Evolutionary conservation across 805 yeast genomes (phyloP), one percentile per base, ranked within the genome.

Genomic region (Huiozyma sinensis): DNA sequence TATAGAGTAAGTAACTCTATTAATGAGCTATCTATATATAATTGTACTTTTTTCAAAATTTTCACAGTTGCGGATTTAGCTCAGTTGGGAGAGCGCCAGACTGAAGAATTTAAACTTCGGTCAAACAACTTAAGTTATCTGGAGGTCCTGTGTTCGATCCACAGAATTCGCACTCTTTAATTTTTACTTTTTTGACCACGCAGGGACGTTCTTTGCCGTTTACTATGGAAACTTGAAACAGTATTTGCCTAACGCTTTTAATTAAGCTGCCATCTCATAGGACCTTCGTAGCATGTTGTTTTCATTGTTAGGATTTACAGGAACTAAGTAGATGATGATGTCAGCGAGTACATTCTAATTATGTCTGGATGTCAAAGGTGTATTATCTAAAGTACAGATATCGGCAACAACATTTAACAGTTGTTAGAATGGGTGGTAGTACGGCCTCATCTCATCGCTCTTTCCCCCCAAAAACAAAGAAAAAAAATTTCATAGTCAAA

Each of bases 61-160:
- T 13, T 11, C 28, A 28, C 34, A 28, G 43, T 31, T 38, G 68
- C 69, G 66, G 67, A 56, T 64, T 64, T 65, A 64, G 69, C 69
- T 64, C 68, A 65, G 68, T 60, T 58, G 68, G 68, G 68, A 65
- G 68, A 64, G 69, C 68, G 68, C 64, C 67, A 64, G 68, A 64
- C 68, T 63, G 67, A 64, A 65, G 66, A 53, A 24, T 40, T 42
- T 44, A 50, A 44, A 54, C 58, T 54, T 54, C 53, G 52, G 58
- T 52, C 54, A 41, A 41, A 28, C 42, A 50, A 17, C 24, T 17
- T 17, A 41, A 24, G 52, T 38, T 33, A 60, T 64, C 68, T 79
- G 84, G 75, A 81, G 86, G 87, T 79, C 84, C 81, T 77, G 85
- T 77, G 85, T 81, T 81, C 86, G 81, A 80, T 77, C 85, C 86